Base-by-base conservation (phyloP, 2,329 filamentous ascomycete species). In the Diplodia seriata region DNA sequence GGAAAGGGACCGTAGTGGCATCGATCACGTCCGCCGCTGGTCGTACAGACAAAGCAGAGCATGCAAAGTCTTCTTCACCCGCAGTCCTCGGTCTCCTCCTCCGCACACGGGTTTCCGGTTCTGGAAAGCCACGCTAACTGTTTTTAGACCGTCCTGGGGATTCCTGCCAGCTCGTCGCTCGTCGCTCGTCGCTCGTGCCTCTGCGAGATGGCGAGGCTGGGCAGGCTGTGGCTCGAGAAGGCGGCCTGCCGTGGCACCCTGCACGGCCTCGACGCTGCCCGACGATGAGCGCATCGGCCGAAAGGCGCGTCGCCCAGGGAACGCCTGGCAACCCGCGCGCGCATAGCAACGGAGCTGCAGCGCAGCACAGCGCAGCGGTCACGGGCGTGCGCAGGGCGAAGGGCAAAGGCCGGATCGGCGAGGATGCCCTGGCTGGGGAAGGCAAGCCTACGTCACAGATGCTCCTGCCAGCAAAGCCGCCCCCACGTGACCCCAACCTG, bases 381-480 rank as follows among this genome's bases (percentile, higher is more conserved):
- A 47, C n/a, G 40, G 18, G n/a, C 40, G 36, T 12, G 36, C 36
- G 8, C 18, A 14, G 12, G 12, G 38, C 38, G 55, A 23, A 18
- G 20, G 31, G 31, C 6, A 9, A 47, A 29, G 36, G 55, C 26
- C 38, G 6, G 57, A 61, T 47, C 29, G 20, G 47, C 43, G 26
- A 47, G 43, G 43, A 31, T 29, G 40, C 33, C 54, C 40, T 40
- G 33, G 33, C n/a, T 18, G 31, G 9, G 20, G 31, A 14, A 38
- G 18, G 26, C 26, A 31, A 26, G 18, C 15, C 38, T 63, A 63
- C 59, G 59, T 63, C 59, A 63, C 40, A 18, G 55, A n/a, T 43
- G 55, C 20, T 59, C 20, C 56, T 50, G 56, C 56, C 56, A 61
- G 56, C 56, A 31, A 61, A 49, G 56, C 56, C 18, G 29, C 49